Evolutionary conservation across 2,329 filamentous ascomycete species (phyloP).

Genomic region (Fusarium sp.): DNA sequence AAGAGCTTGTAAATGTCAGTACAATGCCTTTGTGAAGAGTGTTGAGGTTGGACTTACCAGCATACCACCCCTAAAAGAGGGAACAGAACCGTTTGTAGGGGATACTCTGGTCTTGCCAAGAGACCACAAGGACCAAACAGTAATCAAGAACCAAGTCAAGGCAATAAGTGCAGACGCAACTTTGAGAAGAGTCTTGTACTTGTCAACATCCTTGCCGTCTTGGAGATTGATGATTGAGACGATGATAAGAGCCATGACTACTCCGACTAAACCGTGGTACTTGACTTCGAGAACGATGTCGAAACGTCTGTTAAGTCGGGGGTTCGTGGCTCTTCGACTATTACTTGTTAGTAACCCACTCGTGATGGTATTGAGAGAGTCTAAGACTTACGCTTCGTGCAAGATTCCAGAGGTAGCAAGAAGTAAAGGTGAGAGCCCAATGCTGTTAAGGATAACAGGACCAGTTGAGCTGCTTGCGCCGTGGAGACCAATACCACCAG

Average conservation of each 20-base stretch:
- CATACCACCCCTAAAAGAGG: slow-evolving; percentile 2
- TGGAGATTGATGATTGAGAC: slow-evolving; percentile 2
- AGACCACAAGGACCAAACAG: slow-evolving; percentile 17
- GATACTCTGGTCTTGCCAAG: not conserved
- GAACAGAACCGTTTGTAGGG: not conserved
- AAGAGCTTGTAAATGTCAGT: slow-evolving; percentile 10
- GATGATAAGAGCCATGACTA: slow-evolving; percentile 14
- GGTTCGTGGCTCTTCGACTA: slow-evolving; percentile 15
- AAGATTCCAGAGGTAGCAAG: slow-evolving; percentile 18
- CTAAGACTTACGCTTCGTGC: slow-evolving; percentile 10
- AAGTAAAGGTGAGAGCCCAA: slow-evolving; percentile 12
- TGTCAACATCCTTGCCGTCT: not conserved
- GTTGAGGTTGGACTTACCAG: not conserved
- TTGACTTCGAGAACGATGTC: slow-evolving; percentile 15
- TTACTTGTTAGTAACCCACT: not conserved
- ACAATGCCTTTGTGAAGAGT: not conserved
- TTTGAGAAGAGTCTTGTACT: slow-evolving; percentile 7
- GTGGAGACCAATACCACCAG: slow-evolving; percentile 11
- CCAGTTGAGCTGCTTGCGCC: slow-evolving; percentile 4
- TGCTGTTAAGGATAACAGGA: slow-evolving; percentile 10
- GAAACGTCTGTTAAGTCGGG: slow-evolving; percentile 14
- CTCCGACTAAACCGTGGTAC: slow-evolving; percentile 12
- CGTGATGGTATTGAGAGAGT: too few species aligned
- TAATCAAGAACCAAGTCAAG: slow-evolving; percentile 8
- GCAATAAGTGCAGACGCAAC: slow-evolving; percentile 13